These are phyloP conservation scores for Penicillium cataractarum DNA, from an alignment of 495 filamentous ascomycete species.

Conservation along the genomic window DNA sequence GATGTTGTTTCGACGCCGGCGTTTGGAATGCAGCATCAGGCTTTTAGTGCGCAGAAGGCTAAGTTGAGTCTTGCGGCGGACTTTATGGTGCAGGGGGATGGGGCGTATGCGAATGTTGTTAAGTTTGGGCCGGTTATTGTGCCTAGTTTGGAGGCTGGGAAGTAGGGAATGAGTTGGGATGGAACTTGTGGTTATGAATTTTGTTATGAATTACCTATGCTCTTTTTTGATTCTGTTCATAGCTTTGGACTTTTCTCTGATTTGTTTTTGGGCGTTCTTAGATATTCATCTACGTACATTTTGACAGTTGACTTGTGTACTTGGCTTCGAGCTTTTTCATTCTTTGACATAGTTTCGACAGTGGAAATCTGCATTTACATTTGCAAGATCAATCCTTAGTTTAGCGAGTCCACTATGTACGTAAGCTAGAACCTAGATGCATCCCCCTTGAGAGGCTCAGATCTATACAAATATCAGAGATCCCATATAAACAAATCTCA, in stretches of 20 bases:
- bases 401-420: neutral
- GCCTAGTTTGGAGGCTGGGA: constrained; percentile 86
- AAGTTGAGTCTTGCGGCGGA: constrained; percentile 89
- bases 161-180: constrained; percentile 19
- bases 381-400: neutral
- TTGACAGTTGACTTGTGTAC: neutral
- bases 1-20: constrained; percentile 63
- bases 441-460: neutral
- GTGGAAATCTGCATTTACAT: no score
- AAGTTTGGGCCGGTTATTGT: constrained; percentile 98
- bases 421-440: neutral
- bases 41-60: constrained; percentile 45
- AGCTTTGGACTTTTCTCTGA: neutral
- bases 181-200: constrained; percentile 7
- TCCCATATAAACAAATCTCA: neutral
- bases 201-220: neutral
- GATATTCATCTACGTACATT: neutral
- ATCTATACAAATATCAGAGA: neutral
- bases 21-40: constrained; percentile 41
- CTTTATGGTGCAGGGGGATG: constrained; percentile 96
- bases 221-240: neutral
- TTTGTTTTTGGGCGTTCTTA: neutral
- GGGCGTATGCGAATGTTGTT: constrained; percentile 73
- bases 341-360: neutral
- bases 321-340: neutral